phyloP scores from a whole-genome alignment of 1,284 basidiomycete genomes.

The Takashimella koratensis region DNA sequence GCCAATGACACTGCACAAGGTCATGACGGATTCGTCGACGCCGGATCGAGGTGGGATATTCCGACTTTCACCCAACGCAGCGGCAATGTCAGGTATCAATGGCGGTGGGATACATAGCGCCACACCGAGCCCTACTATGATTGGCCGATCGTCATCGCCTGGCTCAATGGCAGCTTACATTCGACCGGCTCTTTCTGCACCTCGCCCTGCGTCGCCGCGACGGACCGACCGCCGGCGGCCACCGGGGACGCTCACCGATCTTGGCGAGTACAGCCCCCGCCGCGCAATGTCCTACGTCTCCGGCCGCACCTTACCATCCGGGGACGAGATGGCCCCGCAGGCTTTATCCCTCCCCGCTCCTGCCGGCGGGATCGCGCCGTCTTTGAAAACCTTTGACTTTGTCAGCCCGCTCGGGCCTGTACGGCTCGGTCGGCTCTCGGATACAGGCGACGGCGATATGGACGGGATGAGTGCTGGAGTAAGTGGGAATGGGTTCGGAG shows the following conservation, averaged over 20 bases:
- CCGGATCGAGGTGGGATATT: conserved; percentile 21
- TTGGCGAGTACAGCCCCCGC: conserved; percentile 37
- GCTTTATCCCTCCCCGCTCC: conserved; percentile 14
- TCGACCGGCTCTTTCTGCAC: conserved; percentile 33
- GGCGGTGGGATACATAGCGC: too few relatives aligned
- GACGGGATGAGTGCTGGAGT: conserved; percentile 1
- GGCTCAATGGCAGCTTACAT: conserved; percentile 27
- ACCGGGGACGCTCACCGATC: conserved; percentile 15
- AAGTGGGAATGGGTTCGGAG: too few relatives aligned
- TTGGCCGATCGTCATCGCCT: not conserved
- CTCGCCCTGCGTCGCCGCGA: conserved; percentile 37
- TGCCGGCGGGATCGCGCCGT: conserved; percentile 21
- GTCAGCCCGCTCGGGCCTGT: conserved; percentile 38
- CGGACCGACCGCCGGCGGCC: conserved; percentile 28
- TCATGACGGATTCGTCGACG: not conserved
- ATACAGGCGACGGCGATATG: not conserved
- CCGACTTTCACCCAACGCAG: not conserved
- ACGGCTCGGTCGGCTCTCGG: conserved; percentile 16
- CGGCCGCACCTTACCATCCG: conserved; percentile 37
- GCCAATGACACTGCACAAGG: not conserved
- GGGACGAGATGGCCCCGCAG: conserved; percentile 38
- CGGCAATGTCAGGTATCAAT: too few relatives aligned
- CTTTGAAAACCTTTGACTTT: conserved; percentile 38
- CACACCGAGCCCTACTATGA: not conserved
- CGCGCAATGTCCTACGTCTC: conserved; percentile 38